These are phyloP conservation scores for Chloris gayana DNA, from an alignment of 176 grass and related monocot species.

Conservation along the genomic window DNA sequence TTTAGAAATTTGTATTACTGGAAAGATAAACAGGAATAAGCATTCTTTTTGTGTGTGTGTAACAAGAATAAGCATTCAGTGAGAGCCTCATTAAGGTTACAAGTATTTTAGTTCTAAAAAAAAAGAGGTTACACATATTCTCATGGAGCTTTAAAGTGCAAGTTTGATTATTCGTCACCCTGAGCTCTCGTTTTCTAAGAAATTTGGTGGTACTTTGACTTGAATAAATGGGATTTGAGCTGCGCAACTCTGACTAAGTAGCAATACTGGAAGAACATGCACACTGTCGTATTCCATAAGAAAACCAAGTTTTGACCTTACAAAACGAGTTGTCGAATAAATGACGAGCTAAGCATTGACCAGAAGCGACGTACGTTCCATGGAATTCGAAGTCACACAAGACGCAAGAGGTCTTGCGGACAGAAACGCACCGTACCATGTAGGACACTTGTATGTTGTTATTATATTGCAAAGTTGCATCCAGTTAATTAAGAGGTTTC, in stretches of 20 bases:
- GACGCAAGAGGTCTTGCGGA: slow-evolving; percentile 24
- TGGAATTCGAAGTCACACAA: slow-evolving; percentile 20
- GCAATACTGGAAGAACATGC: background rate
- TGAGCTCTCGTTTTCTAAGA: slow-evolving; percentile 26
- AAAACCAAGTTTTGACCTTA: slow-evolving; percentile 26
- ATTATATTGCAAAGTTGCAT: background rate
- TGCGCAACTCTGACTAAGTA: background rate
- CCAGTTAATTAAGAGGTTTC: background rate
- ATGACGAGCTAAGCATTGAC: slow-evolving; percentile 3
- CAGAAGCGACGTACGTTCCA: background rate
- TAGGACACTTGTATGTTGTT: background rate
- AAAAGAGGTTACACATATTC: too few relatives aligned
- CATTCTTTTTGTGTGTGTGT: too few relatives aligned
- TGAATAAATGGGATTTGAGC: background rate
- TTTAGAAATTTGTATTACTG: too few relatives aligned
- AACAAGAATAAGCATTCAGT: too few relatives aligned
- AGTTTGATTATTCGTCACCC: background rate
- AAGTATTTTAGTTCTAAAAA: too few relatives aligned
- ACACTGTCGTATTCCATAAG: background rate
- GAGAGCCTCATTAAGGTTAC: too few relatives aligned
- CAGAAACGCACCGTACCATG: background rate
- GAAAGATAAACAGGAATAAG: too few relatives aligned
- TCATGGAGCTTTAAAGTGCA: background rate
- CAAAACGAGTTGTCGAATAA: slow-evolving; percentile 8
- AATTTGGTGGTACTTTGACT: slow-evolving; percentile 21